Evolutionary conservation across 176 grass and related monocot species (phyloP), one percentile per base, ranked within the genome.

Genomic region (Carex pumila): DNA sequence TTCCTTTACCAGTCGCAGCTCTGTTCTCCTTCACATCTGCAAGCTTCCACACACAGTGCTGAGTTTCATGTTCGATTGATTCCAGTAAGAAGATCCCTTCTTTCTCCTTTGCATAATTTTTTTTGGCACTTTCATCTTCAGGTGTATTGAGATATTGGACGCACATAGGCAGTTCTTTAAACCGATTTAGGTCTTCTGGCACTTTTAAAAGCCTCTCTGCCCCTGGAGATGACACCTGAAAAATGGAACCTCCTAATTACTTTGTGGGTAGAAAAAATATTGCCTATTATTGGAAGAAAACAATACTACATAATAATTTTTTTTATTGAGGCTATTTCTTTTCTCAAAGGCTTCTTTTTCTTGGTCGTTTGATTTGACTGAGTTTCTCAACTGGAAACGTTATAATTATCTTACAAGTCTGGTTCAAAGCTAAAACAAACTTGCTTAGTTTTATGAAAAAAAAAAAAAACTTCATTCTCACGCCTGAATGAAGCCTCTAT

Each of bases 201-300:
- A 98, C 89, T 84, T 90, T 95, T 12, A 98, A 62, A 79, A 98
- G 89, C 32, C 92, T 66, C 74, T 98, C 92, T 9, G 95, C 95
- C n/a, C 92, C 95, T 71, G 95, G 88, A 34, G 95, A 98, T 49
- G 95, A 98, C 12, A 98, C 88, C 92, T 98, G 89, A 78, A 91
- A 78, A 10, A 43, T 36, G 49, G 14, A 61, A 75, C 66, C 52
- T 63, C 9, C 39, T 22, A 22, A 73, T 36, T 15, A 67, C 14
- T 34, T 36, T 32, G 12, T 15, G 5, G 2, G 7, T 34, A 67
- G 12, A 36, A 36, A 41, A 49, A 22, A 50, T 22, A 50, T 50
- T 49, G 49, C 41, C 69, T 72, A 13, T 72, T 13, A 50, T 72
- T 72, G 69, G 41, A 49, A 49, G 69, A 32, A 72, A 74, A 50